Conservation (phyloP, 1,284 basidiomycete species). For the Meira nashicola region DNA sequence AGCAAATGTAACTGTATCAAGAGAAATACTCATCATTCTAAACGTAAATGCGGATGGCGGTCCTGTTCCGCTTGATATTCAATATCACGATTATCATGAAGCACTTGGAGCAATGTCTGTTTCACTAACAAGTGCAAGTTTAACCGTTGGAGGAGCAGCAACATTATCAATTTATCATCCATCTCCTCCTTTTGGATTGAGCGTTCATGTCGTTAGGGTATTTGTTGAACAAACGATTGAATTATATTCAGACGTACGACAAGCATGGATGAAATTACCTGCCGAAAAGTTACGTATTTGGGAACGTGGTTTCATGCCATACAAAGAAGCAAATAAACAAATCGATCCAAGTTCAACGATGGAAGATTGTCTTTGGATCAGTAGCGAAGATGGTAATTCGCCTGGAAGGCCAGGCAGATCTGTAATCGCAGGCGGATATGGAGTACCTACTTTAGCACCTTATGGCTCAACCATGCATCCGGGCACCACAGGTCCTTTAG, state of each 20-base stretch:
- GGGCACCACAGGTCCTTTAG: no score
- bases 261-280: conserved; percentile 42
- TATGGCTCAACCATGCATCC: conserved; percentile 4
- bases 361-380: conserved; percentile 38
- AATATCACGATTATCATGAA: conserved; percentile 48
- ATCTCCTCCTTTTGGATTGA: conserved; percentile 42
- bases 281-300: conserved; percentile 47
- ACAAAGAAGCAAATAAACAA: conserved; percentile 34
- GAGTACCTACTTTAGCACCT: not conserved
- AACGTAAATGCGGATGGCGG: conserved; percentile 44
- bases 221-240: conserved; percentile 50
- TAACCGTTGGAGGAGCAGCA: conserved; percentile 48
- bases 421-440: not conserved
- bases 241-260: conserved; percentile 37
- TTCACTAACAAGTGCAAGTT: conserved; percentile 39
- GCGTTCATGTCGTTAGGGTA: conserved; percentile 44
- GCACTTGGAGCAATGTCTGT: conserved; percentile 43
- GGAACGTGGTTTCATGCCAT: conserved; percentile 48
- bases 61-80: conserved; percentile 45
- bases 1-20: conserved; percentile 34
- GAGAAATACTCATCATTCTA: conserved; percentile 48
- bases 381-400: conserved; percentile 21
- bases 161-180: conserved; percentile 42
- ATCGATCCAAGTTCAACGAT: conserved; percentile 21
- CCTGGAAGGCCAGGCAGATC: conserved; percentile 31